Percentiles rank a stretch among this genome's conserved stretches.
Evolutionary conservation across 2,329 filamentous ascomycete genomes (phyloP).

Genomic region (Neurospora sp.): DNA sequence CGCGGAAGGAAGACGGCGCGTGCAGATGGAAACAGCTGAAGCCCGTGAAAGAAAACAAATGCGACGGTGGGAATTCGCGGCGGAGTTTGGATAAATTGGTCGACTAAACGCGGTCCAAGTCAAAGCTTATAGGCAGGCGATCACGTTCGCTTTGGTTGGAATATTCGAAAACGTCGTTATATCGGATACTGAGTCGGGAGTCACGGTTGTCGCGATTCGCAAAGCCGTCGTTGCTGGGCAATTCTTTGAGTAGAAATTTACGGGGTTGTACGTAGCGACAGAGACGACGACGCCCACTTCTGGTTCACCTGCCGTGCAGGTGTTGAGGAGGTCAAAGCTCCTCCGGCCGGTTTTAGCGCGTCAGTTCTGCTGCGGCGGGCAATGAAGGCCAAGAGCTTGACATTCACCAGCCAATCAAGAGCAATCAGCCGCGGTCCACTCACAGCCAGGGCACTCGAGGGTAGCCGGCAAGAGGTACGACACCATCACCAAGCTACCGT

Average conservation of each 20-base stretch:
- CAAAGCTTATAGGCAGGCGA: background rate
- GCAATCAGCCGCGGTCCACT: background rate
- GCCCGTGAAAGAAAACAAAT: background rate
- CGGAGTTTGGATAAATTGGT: background rate
- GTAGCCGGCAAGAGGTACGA: conserved; percentile 1
- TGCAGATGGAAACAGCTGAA: background rate
- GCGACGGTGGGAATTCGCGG: background rate
- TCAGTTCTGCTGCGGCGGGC: background rate
- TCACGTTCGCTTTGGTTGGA: background rate
- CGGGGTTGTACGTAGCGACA: background rate
- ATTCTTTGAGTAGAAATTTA: background rate
- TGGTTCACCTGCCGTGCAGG: background rate
- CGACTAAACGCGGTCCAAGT: background rate
- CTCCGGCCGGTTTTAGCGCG: background rate
- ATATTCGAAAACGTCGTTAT: background rate
- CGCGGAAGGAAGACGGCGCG: background rate
- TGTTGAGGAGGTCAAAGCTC: background rate
- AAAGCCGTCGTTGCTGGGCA: background rate
- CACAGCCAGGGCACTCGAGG: background rate
- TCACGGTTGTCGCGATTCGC: background rate
- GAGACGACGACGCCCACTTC: background rate
- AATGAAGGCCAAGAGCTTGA: background rate
- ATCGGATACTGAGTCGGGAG: background rate
- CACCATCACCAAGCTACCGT: conserved; percentile 14
- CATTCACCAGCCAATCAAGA: conserved; percentile 1